Evolutionary conservation across 441 rosid species (phyloP).

Genomic region (Sinapis alba): DNA sequence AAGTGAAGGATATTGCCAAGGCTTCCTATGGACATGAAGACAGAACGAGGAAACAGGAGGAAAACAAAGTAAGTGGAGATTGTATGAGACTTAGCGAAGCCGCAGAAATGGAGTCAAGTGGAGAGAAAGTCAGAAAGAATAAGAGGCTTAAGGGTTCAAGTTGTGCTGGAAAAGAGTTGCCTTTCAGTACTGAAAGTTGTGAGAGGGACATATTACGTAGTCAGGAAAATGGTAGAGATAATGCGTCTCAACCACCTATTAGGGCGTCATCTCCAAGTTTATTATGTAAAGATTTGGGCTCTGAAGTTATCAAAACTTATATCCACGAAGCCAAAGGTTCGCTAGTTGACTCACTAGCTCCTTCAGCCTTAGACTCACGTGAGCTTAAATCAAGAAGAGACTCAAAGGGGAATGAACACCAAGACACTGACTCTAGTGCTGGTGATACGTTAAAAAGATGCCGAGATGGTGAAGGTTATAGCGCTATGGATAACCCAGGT

Average conservation of each 20-base stretch:
- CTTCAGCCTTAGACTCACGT: constrained; percentile 65
- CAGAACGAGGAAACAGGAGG: constrained; percentile 70
- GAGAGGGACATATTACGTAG: constrained; percentile 53
- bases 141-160: constrained; percentile 64
- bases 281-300: constrained; percentile 69
- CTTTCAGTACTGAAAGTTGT: constrained; percentile 43
- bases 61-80: constrained; percentile 41
- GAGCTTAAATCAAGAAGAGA: constrained; percentile 49
- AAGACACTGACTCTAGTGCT: constrained; percentile 45
- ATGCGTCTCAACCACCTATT: constrained; percentile 31
- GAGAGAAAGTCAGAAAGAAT: constrained; percentile 53
- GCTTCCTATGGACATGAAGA: constrained; percentile 43
- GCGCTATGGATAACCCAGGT: constrained; percentile 53
- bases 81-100: constrained; percentile 31
- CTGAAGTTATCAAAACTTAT: constrained; percentile 56
- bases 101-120: constrained; percentile 51
- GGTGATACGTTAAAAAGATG: constrained; percentile 49
- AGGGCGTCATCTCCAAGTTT: constrained; percentile 74
- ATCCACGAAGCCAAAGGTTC: constrained; percentile 68
- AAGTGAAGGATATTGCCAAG: constrained; percentile 46
- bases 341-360: constrained; percentile 79
- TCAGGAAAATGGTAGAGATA: constrained; percentile 54
- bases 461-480: constrained; percentile 61
- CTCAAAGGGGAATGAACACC: constrained; percentile 47
- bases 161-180: not conserved